A percentile compares a stretch with the other conserved stretches of the same genome.
phyloP scores from a whole-genome alignment of 768 basidiomycete species.

The Xerocomus spinulosus region DNA sequence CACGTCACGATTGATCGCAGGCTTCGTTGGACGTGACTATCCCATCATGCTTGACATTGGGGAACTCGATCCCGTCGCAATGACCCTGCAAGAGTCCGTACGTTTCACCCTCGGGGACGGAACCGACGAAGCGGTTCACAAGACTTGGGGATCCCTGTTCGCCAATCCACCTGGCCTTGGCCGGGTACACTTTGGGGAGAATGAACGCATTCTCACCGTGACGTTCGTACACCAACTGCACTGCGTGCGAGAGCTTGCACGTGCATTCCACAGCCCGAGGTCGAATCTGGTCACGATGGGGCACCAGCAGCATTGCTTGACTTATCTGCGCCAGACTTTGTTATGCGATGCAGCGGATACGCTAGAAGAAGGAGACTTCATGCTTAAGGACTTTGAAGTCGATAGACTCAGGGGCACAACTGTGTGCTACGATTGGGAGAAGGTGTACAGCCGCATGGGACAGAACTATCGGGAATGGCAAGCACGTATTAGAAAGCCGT shows the following conservation, averaged over 20 bases:
- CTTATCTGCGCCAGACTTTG: conserved; percentile 34
- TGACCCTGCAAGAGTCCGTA: conserved; percentile 9
- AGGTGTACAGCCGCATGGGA: conserved; percentile 10
- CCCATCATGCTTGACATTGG: conserved; percentile 7
- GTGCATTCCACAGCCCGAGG: conserved; percentile 7
- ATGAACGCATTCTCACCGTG: conserved; percentile 5
- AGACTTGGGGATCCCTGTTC: conserved; percentile 7
- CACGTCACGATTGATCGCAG: background rate
- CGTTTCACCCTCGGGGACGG: conserved; percentile 3
- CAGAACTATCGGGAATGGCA: conserved; percentile 5
- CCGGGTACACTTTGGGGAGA: conserved; percentile 4
- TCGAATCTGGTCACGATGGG: background rate
- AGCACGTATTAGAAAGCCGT: background rate
- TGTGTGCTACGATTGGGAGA: conserved; percentile 24
- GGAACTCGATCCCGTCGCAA: conserved; percentile 4
- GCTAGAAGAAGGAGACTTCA: conserved; percentile 34
- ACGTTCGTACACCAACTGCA: conserved; percentile 10
- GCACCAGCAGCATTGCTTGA: conserved; percentile 35
- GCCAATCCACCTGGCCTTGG: conserved; percentile 10
- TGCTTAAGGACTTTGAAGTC: conserved; percentile 22
- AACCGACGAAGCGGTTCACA: conserved; percentile 2
- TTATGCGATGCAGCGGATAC: conserved; percentile 33
- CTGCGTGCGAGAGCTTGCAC: conserved; percentile 6
- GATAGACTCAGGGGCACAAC: conserved; percentile 18
- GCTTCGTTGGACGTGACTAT: conserved; percentile 6